Percentiles rank a stretch among this genome's conserved stretches.
Evolutionary conservation across 1,284 basidiomycete genomes (phyloP).

Genomic region (Fomitopsis palustris): DNA sequence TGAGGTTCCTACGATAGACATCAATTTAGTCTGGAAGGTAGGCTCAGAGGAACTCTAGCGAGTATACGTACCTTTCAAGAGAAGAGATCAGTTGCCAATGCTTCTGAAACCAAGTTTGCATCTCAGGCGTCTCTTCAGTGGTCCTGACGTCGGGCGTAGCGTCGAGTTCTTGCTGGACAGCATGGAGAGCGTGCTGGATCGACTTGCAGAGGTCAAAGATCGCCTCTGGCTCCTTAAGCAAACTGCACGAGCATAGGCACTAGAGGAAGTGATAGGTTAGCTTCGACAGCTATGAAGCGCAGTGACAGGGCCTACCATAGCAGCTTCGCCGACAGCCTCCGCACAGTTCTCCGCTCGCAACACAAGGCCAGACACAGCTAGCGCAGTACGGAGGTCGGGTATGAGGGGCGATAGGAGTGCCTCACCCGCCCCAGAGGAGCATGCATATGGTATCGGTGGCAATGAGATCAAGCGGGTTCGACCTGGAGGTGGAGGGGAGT

Average conservation of each 20-base stretch:
- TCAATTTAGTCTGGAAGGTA: not conserved
- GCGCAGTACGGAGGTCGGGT: slow-evolving; percentile 12
- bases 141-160: slow-evolving; percentile 14
- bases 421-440: not conserved
- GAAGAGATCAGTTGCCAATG: slow-evolving; percentile 19
- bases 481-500: slow-evolving; percentile 13
- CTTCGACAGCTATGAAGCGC: not conserved
- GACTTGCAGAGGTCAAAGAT: slow-evolving; percentile 16
- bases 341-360: slow-evolving; percentile 15
- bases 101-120: slow-evolving; percentile 18
- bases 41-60: too few species aligned
- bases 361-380: slow-evolving; percentile 14
- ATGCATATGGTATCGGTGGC: slow-evolving; percentile 13
- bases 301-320: slow-evolving; percentile 12
- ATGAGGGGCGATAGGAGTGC: slow-evolving; percentile 4
- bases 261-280: not conserved
- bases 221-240: slow-evolving; percentile 16
- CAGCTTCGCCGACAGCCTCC: slow-evolving; percentile 18
- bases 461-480: slow-evolving; percentile 13
- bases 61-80: slow-evolving; percentile 14
- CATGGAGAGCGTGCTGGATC: slow-evolving; percentile 10
- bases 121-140: slow-evolving; percentile 9
- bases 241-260: slow-evolving; percentile 19
- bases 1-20: slow-evolving; percentile 13
- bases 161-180: slow-evolving; percentile 17